phyloP scores from a whole-genome alignment of 176 grass and related monocot genomes.

The Coix lacrymajobi region DNA sequence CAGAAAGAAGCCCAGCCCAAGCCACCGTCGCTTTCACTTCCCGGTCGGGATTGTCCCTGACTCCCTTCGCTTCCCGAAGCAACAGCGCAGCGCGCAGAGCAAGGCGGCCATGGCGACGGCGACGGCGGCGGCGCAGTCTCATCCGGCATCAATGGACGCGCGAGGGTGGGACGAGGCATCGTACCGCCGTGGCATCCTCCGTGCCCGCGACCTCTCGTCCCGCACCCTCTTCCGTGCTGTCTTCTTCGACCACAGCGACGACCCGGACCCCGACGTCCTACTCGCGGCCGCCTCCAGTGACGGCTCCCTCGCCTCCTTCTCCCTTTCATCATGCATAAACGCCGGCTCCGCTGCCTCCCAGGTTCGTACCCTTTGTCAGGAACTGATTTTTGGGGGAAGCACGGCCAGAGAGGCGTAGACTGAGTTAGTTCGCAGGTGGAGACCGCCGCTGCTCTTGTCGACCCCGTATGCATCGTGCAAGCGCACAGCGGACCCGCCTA shows the following conservation, averaged over 20 bases:
- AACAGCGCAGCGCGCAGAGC: background rate
- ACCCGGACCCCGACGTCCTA: slow-evolving; percentile 47
- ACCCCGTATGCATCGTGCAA: slow-evolving; percentile 59
- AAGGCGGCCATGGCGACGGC: background rate
- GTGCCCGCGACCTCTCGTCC: slow-evolving; percentile 44
- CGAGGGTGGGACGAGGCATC: slow-evolving; percentile 44
- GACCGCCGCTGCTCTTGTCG: background rate
- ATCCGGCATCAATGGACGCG: slow-evolving; percentile 11
- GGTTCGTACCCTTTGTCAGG: background rate
- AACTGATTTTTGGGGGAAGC: background rate
- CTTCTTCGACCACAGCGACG: slow-evolving; percentile 51
- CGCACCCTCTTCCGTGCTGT: slow-evolving; percentile 75
- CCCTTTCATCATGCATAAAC: slow-evolving; percentile 55
- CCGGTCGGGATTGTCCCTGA: background rate
- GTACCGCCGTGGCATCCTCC: slow-evolving; percentile 67
- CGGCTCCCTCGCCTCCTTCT: slow-evolving; percentile 63
- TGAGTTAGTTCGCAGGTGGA: slow-evolving; percentile 11
- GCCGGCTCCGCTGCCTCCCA: slow-evolving; percentile 13
- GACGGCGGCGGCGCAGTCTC: background rate
- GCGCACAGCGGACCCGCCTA: slow-evolving; percentile 75
- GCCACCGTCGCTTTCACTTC: background rate
- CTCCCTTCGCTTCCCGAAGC: background rate
- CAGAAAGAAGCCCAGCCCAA: background rate
- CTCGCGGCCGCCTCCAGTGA: slow-evolving; percentile 72
- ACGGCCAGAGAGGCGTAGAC: background rate